Evolutionary conservation across 345 rosid species (phyloP).

Genomic region (Rhodomyrtus tomentosa): DNA sequence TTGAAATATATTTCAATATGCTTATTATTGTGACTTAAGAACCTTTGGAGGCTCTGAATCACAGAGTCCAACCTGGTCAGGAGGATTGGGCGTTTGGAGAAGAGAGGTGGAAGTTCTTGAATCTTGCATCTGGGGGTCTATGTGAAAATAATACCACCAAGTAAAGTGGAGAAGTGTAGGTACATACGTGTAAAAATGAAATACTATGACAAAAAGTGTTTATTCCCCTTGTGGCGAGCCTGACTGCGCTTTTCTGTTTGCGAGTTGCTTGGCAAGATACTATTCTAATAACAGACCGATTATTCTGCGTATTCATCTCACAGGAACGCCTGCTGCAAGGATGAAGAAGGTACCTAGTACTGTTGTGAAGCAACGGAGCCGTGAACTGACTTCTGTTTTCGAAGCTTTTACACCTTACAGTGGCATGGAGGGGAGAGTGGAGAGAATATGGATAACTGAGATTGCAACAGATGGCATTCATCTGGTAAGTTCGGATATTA

Average conservation of each 20-base stretch:
- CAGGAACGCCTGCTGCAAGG: conserved; percentile 96
- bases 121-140: not conserved
- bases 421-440: conserved; percentile 76
- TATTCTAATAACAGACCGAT: not conserved
- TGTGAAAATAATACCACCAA: not conserved
- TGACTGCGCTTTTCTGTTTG: not conserved
- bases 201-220: not conserved
- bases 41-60: not conserved
- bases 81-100: not conserved
- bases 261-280: not conserved
- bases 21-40: not conserved
- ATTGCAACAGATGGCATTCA: conserved; percentile 80
- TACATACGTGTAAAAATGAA: not conserved
- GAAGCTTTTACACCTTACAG: conserved; percentile 80
- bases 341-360: conserved; percentile 91
- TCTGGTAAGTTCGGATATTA: conserved; percentile 28
- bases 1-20: not conserved
- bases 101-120: not conserved
- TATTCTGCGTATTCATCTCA: not conserved
- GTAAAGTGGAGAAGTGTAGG: not conserved
- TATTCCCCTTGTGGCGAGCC: not conserved
- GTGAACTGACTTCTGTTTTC: conserved; percentile 74
- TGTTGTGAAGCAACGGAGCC: conserved; percentile 76
- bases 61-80: not conserved
- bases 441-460: conserved; percentile 94